Percentiles rank a stretch among this genome's conserved stretches.
Conservation (phyloP, 495 filamentous ascomycete genomes). For the Penicillium paxilli region DNA sequence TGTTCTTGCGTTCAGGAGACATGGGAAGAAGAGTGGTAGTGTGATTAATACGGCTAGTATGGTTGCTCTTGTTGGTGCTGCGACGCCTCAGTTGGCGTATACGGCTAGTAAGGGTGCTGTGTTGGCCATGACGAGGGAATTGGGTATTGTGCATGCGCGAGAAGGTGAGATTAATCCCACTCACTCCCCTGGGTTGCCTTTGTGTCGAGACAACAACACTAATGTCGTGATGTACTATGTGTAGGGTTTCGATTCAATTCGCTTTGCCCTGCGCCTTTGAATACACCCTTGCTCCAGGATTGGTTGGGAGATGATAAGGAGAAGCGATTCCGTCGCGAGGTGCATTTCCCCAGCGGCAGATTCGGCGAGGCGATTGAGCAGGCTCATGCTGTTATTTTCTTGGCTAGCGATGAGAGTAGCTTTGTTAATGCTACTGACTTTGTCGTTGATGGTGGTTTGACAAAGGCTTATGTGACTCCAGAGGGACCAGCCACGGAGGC, state of each 20-base stretch:
- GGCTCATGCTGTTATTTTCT: slow-evolving; percentile 88
- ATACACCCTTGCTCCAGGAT: slow-evolving; percentile 86
- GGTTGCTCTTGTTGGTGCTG: slow-evolving; percentile 87
- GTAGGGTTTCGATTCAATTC: slow-evolving; percentile 82
- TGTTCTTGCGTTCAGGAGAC: slow-evolving; percentile 74
- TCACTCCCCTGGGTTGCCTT: no score
- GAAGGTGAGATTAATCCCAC: slow-evolving; percentile 56
- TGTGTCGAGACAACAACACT: no score
- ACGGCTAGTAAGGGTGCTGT: slow-evolving; percentile 96
- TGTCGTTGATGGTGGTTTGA: slow-evolving; percentile 96
- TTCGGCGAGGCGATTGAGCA: slow-evolving; percentile 97
- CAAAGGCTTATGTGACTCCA: slow-evolving; percentile 79
- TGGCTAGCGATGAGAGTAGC: slow-evolving; percentile 91
- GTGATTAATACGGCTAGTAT: slow-evolving; percentile 96
- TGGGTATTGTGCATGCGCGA: slow-evolving; percentile 80
- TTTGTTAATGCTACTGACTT: slow-evolving; percentile 94
- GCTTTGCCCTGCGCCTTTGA: slow-evolving; percentile 89
- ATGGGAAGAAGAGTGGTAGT: slow-evolving; percentile 73
- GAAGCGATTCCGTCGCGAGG: slow-evolving; percentile 82
- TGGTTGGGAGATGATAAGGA: slow-evolving; percentile 88
- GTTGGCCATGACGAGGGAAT: slow-evolving; percentile 77
- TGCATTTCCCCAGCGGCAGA: slow-evolving; percentile 92
- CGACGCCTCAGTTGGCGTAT: slow-evolving; percentile 94
- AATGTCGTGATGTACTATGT: no score
- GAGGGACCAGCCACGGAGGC: slow-evolving; percentile 70